Evolutionary conservation across 352 stramenopile genomes (phyloP).

Genomic region (Albugo laibachii): DNA sequence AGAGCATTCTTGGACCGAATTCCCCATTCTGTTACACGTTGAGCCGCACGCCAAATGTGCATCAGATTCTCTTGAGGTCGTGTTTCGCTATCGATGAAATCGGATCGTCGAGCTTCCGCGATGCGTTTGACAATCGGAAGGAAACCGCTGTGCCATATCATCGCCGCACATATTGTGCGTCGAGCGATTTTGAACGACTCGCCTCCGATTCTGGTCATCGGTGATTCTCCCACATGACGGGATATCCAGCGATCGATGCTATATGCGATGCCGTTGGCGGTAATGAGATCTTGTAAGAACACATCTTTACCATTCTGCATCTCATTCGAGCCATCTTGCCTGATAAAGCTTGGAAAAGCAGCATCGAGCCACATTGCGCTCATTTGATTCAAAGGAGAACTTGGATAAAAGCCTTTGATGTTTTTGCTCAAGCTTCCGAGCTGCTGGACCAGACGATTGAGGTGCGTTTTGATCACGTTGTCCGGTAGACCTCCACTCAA

Average conservation of each 20-base stretch:
- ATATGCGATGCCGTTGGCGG: conserved; percentile 28
- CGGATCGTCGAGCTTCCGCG: conserved; percentile 13
- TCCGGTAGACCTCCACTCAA: conserved; percentile 52
- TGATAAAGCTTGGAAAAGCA: conserved; percentile 30
- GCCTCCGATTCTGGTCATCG: conserved; percentile 52
- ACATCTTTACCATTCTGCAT: not conserved
- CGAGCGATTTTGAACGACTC: conserved; percentile 77
- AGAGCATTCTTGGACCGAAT: conserved; percentile 80
- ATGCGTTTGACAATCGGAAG: conserved; percentile 35
- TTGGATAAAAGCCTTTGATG: conserved; percentile 17
- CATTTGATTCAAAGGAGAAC: conserved; percentile 16
- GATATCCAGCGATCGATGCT: conserved; percentile 59
- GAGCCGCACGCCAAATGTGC: conserved; percentile 76
- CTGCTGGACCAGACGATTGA: conserved; percentile 30
- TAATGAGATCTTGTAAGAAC: conserved; percentile 56
- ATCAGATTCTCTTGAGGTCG: conserved; percentile 77
- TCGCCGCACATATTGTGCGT: conserved; percentile 62
- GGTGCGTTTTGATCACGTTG: conserved; percentile 30
- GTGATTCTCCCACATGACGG: conserved; percentile 64
- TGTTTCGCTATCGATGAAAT: conserved; percentile 39
- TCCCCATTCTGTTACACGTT: conserved; percentile 77
- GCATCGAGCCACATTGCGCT: conserved; percentile 32
- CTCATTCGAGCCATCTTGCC: conserved; percentile 3
- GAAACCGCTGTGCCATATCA: conserved; percentile 79
- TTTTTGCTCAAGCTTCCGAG: conserved; percentile 8